phyloP scores from a whole-genome alignment of 108 stramenopile species.

The Schizochytrium sp. region DNA sequence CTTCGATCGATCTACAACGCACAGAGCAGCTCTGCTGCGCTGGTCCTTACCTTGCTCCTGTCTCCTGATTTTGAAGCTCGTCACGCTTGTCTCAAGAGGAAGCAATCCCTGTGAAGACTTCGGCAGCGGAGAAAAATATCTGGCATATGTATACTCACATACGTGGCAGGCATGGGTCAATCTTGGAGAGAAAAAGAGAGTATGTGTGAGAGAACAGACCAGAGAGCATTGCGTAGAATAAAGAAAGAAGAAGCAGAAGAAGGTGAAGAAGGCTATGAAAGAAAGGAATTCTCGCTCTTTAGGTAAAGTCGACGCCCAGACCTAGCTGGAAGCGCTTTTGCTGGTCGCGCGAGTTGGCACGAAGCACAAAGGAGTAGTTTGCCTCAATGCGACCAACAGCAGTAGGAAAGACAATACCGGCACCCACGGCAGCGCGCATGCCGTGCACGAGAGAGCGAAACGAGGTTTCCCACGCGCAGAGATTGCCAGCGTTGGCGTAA shows the following conservation, averaged over 20 bases:
- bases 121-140: too few relatives aligned
- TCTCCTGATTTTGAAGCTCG: too few relatives aligned
- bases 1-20: too few relatives aligned
- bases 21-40: too few relatives aligned
- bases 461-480: not conserved
- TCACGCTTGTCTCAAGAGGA: too few relatives aligned
- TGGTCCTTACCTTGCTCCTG: too few relatives aligned
- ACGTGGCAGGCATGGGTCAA: not conserved
- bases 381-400: conserved; percentile 9
- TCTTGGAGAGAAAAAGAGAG: not conserved
- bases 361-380: not conserved
- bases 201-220: not conserved
- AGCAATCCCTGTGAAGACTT: too few relatives aligned
- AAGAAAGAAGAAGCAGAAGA: not conserved
- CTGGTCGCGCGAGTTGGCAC: conserved; percentile 11
- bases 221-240: not conserved
- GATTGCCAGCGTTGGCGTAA: conserved; percentile 10
- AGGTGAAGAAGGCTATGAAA: too few relatives aligned
- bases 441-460: not conserved
- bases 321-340: conserved; percentile 11
- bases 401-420: conserved; percentile 3
- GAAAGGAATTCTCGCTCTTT: not conserved
- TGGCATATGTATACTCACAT: too few relatives aligned
- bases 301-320: not conserved
- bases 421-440: not conserved